Evolutionary conservation across 108 stramenopile genomes (phyloP).

Genomic region (Nitzschia palea): DNA sequence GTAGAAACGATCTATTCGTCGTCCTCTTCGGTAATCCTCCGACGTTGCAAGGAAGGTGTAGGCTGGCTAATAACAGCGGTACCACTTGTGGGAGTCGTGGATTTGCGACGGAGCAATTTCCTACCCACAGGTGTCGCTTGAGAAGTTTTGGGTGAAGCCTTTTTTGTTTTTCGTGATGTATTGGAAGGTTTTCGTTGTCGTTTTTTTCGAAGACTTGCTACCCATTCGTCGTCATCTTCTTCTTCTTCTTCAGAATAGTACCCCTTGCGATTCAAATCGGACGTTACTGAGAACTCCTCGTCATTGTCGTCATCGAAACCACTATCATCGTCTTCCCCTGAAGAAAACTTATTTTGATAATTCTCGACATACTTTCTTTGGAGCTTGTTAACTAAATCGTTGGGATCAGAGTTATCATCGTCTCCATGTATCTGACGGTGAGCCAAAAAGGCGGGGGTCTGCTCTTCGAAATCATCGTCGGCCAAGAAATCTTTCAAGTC

Average conservation of each 20-base stretch:
- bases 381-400: conserved; percentile 30
- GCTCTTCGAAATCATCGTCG: conserved; percentile 38
- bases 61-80: conserved; percentile 14
- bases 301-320: not conserved
- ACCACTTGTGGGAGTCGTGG: conserved; percentile 5
- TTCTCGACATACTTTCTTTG: conserved; percentile 29
- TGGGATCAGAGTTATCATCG: conserved; percentile 24
- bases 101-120: conserved; percentile 11
- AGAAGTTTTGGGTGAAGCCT: not conserved
- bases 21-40: not conserved
- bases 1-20: conserved; percentile 32
- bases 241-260: conserved; percentile 33
- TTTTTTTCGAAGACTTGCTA: not conserved
- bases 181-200: not conserved
- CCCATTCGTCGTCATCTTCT: conserved; percentile 41
- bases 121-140: conserved; percentile 2
- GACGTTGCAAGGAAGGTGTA: not conserved
- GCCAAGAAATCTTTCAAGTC: conserved; percentile 68
- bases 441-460: conserved; percentile 14
- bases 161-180: not conserved
- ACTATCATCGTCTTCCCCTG: not conserved
- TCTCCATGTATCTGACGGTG: conserved; percentile 7
- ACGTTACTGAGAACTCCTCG: conserved; percentile 1
- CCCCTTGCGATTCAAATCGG: conserved; percentile 6
- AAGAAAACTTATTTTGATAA: not conserved